Percentiles rank a stretch among this genome's conserved stretches.
These are phyloP conservation scores for Emericellopsis terricola DNA, from an alignment of 495 filamentous ascomycete genomes.

Conservation along the genomic window DNA sequence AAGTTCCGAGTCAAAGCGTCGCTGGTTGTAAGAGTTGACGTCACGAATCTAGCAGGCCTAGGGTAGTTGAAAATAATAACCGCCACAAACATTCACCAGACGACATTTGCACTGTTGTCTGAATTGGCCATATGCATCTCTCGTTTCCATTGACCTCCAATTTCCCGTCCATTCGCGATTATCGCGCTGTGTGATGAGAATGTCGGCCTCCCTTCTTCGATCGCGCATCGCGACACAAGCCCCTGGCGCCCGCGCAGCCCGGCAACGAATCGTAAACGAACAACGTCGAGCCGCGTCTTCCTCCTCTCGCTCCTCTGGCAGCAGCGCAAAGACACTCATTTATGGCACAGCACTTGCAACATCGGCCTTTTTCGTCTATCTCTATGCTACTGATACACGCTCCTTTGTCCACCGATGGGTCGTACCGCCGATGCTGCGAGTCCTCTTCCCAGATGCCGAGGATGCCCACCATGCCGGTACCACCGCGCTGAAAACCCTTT, in stretches of 20 bases:
- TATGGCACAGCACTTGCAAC: conserved; percentile 34
- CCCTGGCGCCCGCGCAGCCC: not conserved
- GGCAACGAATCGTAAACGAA: not conserved
- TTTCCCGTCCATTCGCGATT: not conserved
- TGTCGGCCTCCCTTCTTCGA: conserved; percentile 1
- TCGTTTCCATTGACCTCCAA: too few species aligned
- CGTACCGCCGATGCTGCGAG: conserved; percentile 54
- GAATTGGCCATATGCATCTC: too few species aligned
- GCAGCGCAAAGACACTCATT: conserved; percentile 28
- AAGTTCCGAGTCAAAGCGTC: too few species aligned
- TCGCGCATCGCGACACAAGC: not conserved
- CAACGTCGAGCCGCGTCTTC: conserved; percentile 20
- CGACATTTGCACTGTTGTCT: too few species aligned
- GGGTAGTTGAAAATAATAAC: too few species aligned
- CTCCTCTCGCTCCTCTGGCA: conserved; percentile 13
- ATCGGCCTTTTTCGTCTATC: conserved; percentile 28
- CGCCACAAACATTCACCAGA: too few species aligned
- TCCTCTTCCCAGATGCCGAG: conserved; percentile 67
- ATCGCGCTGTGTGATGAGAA: not conserved
- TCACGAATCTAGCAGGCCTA: too few species aligned
- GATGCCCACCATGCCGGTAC: conserved; percentile 74
- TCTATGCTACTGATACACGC: conserved; percentile 82
- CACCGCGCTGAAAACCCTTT: conserved; percentile 45
- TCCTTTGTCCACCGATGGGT: conserved; percentile 69
- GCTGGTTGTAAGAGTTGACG: too few species aligned